These are phyloP conservation scores for Magnolia officinalis DNA, from an alignment of 164 flowering plant genomes.

Conservation along the genomic window DNA sequence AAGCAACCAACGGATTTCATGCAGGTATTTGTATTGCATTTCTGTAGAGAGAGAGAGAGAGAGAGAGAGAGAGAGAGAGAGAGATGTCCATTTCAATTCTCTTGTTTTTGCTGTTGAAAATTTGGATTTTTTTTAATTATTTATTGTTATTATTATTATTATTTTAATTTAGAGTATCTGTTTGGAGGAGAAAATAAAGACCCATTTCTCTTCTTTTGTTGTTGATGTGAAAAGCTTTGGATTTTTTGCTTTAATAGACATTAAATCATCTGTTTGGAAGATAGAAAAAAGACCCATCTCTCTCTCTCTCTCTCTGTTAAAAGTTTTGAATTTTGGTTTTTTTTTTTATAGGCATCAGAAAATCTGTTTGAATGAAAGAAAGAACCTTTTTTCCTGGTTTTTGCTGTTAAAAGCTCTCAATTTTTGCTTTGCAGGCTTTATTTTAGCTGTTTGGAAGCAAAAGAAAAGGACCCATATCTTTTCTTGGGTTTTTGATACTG, in stretches of 20 bases:
- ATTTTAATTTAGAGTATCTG: no score
- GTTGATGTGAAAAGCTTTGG: background rate
- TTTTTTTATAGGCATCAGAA: no score
- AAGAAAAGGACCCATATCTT: background rate
- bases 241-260: background rate
- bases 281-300: background rate
- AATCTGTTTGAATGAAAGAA: background rate
- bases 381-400: background rate
- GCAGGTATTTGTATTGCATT: constrained; percentile 40
- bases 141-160: no score
- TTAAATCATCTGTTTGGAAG: background rate
- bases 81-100: background rate
- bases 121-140: no score
- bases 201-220: background rate
- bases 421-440: constrained; percentile 1
- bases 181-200: background rate
- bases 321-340: no score
- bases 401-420: background rate
- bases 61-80: background rate
- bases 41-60: background rate
- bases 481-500: background rate
- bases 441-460: background rate
- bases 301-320: background rate
- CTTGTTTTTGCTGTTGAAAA: no score
- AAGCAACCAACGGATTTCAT: constrained; percentile 70